A percentile compares a stretch with the other conserved stretches of the same genome.
Evolutionary conservation across 1,284 basidiomycete species (phyloP).

Genomic region (Retiboletus flavoniger): DNA sequence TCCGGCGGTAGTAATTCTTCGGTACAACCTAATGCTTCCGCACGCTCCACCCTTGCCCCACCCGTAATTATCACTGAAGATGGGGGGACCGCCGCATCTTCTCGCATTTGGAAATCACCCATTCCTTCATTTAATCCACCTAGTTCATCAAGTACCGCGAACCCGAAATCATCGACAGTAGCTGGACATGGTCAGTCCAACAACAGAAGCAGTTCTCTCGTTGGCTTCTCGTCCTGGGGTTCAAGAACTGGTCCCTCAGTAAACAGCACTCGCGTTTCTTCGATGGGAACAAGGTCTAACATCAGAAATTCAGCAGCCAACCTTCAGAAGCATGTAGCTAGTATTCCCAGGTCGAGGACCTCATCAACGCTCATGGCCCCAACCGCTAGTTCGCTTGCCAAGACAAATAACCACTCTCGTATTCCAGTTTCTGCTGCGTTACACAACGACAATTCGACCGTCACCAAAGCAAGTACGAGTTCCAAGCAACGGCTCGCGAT

Average conservation of each 20-base stretch:
- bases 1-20: slow-evolving; percentile 17
- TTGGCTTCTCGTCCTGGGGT: slow-evolving; percentile 39
- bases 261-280: slow-evolving; percentile 17
- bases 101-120: slow-evolving; percentile 20
- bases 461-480: slow-evolving; percentile 9
- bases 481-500: slow-evolving; percentile 22
- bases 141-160: slow-evolving; percentile 4
- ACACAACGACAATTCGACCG: slow-evolving; percentile 15
- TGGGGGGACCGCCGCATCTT: slow-evolving; percentile 10
- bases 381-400: slow-evolving; percentile 75
- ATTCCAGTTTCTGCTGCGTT: slow-evolving; percentile 13
- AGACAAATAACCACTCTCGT: slow-evolving; percentile 35
- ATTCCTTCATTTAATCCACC: slow-evolving; percentile 22
- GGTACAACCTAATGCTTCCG: background rate
- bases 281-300: slow-evolving; percentile 37
- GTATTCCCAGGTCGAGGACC: slow-evolving; percentile 22
- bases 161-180: slow-evolving; percentile 22
- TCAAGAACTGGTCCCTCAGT: slow-evolving; percentile 15
- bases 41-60: slow-evolving; percentile 17
- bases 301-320: slow-evolving; percentile 11
- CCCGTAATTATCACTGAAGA: slow-evolving; percentile 13
- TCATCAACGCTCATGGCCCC: slow-evolving; percentile 66
- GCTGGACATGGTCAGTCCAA: slow-evolving; percentile 17
- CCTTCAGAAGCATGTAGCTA: slow-evolving; percentile 16
- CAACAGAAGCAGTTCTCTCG: slow-evolving; percentile 29